Percentiles rank a stretch among this genome's conserved stretches.
Conservation (phyloP, 257 asterid genomes). For the Gentiana dahurica region DNA sequence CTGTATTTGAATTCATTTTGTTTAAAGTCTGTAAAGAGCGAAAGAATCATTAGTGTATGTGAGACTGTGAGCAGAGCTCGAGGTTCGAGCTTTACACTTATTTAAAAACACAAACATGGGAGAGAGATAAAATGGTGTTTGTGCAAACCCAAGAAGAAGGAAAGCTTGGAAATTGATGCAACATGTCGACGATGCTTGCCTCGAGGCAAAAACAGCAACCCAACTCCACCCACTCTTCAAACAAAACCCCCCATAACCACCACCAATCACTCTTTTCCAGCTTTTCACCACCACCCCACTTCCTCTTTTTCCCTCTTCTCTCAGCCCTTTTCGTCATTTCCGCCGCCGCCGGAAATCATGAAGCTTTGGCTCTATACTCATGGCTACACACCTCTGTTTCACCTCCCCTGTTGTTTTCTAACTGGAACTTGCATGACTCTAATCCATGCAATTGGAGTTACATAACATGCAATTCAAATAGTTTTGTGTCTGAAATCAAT, state of each 20-base stretch:
- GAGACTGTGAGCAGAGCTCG: too few relatives aligned
- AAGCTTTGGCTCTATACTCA: slow-evolving; percentile 15
- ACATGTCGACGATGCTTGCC: slow-evolving; percentile 29
- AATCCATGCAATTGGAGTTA: slow-evolving; percentile 35
- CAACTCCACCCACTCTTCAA: not conserved
- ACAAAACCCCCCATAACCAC: slow-evolving; percentile 3
- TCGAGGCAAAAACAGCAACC: slow-evolving; percentile 20
- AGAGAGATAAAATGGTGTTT: slow-evolving; percentile 11
- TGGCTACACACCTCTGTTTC: slow-evolving; percentile 23
- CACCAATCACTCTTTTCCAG: slow-evolving; percentile 3
- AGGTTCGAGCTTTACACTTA: slow-evolving; percentile 15
- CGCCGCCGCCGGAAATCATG: slow-evolving; percentile 12
- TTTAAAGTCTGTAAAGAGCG: too few relatives aligned
- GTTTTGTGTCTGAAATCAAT: slow-evolving; percentile 23
- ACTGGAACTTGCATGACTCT: slow-evolving; percentile 18
- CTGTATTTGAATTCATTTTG: too few relatives aligned
- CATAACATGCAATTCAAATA: slow-evolving; percentile 26
- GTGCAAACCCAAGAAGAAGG: slow-evolving; percentile 46
- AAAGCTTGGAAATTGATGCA: slow-evolving; percentile 46
- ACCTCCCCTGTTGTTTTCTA: slow-evolving; percentile 14
- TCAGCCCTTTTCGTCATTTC: slow-evolving; percentile 3
- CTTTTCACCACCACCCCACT: slow-evolving; percentile 8
- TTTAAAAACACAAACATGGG: slow-evolving; percentile 5
- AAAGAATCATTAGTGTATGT: too few relatives aligned
- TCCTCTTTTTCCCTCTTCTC: slow-evolving; percentile 15